Evolutionary conservation across 2,329 filamentous ascomycete genomes (phyloP), one percentile per base, ranked within the genome.

Genomic region (Graphilbum ipis-grandicollis): DNA sequence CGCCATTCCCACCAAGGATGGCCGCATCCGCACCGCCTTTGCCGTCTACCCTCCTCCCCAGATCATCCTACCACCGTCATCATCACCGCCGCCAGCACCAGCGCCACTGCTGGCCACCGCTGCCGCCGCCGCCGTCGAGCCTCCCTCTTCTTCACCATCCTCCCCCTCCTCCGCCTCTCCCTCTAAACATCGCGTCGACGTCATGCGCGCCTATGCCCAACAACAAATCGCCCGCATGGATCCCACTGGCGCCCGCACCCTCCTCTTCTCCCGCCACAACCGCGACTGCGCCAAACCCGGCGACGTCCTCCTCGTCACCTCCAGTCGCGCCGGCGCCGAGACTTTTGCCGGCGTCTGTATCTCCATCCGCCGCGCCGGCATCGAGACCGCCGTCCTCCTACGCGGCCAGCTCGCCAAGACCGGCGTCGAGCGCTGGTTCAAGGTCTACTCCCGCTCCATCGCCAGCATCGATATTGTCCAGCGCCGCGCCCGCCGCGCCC

Each of bases 341-440:
- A 83, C 88, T 7, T 94, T 94, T 54, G 73, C 85, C 1, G 90
- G 90, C 30, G 83, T 90, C 13, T 80, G 82, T 50, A 66, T 98
- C 52, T 80, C 79, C 52, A 86, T 98, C 54, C 80, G 86, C 39
- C 70, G 84, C 38, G 70, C 80, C n/a, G 85, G 85, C 41, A 71
- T 90, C 41, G 88, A 96, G 60, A 93, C 84, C 3, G 80, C 81
- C 5, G 78, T 98, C 38, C 62, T 93, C 41, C 66, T 98, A 41
- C 72, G 90, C 39, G 88, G 88, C 49, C 76, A 92, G 53, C 62
- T 98, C 48, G 86, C 83, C 46, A 73, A 81, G 48, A 73, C 92
- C 7, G 82, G 83, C 42, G 83, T 93, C 41, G 90, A 98, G 69
- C 90, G 93, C 83, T 93, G 84, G 77, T 85, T 81, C 59, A 98